Evolutionary conservation across 78 protist species (phyloP).

Genomic region (Neovahlkampfia damariscottae): DNA sequence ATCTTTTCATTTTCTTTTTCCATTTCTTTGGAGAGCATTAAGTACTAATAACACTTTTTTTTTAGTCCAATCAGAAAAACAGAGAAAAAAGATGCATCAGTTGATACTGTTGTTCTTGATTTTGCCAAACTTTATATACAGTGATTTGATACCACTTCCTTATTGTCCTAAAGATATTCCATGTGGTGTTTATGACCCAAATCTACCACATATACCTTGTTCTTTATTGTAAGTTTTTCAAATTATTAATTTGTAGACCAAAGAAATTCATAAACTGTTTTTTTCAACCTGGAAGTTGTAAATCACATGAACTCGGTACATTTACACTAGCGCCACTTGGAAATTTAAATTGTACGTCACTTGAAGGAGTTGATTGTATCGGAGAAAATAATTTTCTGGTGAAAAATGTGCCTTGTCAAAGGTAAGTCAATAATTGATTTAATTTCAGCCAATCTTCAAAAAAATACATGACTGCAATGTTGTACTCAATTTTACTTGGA

Average conservation of each 20-base stretch:
- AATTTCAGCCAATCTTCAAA: background rate
- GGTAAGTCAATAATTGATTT: background rate
- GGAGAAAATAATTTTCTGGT: background rate
- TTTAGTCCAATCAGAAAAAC: too few species aligned
- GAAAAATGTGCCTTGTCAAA: background rate
- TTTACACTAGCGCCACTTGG: background rate
- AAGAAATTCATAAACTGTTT: background rate
- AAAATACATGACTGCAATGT: background rate
- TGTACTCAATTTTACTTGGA: conserved; percentile 1
- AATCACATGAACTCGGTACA: background rate
- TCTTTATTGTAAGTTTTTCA: background rate
- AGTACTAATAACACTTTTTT: too few species aligned
- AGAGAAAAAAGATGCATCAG: too few species aligned
- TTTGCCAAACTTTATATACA: too few species aligned
- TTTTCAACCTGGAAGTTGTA: background rate
- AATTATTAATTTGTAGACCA: background rate
- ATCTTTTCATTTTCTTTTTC: too few species aligned
- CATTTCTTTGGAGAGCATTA: too few species aligned
- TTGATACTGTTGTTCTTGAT: too few species aligned
- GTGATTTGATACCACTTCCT: too few species aligned
- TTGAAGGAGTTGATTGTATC: background rate
- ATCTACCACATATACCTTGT: too few species aligned
- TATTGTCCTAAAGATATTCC: too few species aligned
- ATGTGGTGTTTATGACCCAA: too few species aligned
- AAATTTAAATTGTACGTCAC: background rate